Conservation (phyloP, 768 basidiomycete genomes). For the Sarcodon sp. region DNA sequence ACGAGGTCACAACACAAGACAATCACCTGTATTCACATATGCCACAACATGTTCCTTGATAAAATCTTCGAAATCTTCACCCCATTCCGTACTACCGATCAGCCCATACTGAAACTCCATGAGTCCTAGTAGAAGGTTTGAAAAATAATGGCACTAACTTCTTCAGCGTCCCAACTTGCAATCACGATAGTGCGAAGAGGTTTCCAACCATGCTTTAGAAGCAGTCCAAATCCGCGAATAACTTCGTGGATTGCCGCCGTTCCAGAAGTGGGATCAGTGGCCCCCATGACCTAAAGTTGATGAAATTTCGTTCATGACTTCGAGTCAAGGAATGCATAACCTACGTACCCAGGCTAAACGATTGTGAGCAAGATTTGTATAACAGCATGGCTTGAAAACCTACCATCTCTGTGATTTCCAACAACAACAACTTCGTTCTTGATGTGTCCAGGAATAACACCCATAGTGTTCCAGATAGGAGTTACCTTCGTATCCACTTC, state of each 20-base stretch:
- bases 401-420: slow-evolving; percentile 85
- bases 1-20: too few relatives aligned
- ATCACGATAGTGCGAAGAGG: slow-evolving; percentile 69
- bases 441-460: slow-evolving; percentile 71
- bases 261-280: slow-evolving; percentile 69
- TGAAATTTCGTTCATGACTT: too few relatives aligned
- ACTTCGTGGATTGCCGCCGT: slow-evolving; percentile 71
- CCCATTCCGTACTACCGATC: slow-evolving; percentile 86
- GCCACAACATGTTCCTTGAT: slow-evolving; percentile 69
- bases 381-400: slow-evolving; percentile 8
- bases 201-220: slow-evolving; percentile 68
- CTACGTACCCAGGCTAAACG: slow-evolving; percentile 9
- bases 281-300: slow-evolving; percentile 62
- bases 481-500: slow-evolving; percentile 67
- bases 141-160: slow-evolving; percentile 21
- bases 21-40: slow-evolving; percentile 48
- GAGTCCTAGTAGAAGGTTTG: not conserved
- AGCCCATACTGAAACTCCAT: slow-evolving; percentile 37
- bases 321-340: too few relatives aligned
- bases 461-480: slow-evolving; percentile 88
- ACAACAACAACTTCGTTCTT: slow-evolving; percentile 77
- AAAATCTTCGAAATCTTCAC: slow-evolving; percentile 82
- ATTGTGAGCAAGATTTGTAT: not conserved
- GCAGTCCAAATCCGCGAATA: slow-evolving; percentile 56
- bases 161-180: slow-evolving; percentile 75